Evolutionary conservation across 768 basidiomycete genomes (phyloP).

Genomic region (Boletus pseudopeckii): DNA sequence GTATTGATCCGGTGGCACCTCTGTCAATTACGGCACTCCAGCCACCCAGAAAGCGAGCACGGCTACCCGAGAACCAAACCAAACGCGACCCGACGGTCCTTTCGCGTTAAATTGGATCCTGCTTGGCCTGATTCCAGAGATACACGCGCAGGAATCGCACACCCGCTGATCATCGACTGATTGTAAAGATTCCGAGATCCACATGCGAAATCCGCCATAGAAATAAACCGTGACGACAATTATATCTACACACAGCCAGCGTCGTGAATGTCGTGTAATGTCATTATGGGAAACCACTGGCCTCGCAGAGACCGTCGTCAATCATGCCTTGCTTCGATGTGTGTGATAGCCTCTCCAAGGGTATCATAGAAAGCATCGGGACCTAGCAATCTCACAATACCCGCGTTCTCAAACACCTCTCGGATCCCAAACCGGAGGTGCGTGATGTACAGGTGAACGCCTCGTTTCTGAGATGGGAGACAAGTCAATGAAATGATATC

Average conservation of each 20-base stretch:
- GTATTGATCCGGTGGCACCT: no score
- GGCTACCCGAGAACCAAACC: not conserved
- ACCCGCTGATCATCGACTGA: not conserved
- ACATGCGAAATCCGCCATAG: not conserved
- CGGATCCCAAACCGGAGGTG: slow-evolving; percentile 40
- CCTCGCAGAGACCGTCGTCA: not conserved
- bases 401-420: slow-evolving; percentile 41
- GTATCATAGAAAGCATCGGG: slow-evolving; percentile 43
- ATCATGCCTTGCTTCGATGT: slow-evolving; percentile 28
- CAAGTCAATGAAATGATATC: not conserved
- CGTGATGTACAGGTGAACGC: slow-evolving; percentile 44
- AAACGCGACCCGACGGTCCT: no score
- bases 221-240: not conserved
- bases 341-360: slow-evolving; percentile 40
- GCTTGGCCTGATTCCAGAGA: not conserved
- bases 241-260: not conserved
- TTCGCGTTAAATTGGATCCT: not conserved
- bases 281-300: not conserved
- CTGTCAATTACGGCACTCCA: no score
- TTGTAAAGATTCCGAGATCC: not conserved
- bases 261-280: not conserved
- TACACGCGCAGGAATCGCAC: no score
- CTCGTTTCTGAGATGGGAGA: slow-evolving; percentile 35
- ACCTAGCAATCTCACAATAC: slow-evolving; percentile 42
- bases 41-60: not conserved